These are phyloP conservation scores for Barbarea vulgaris DNA, from an alignment of 345 rosid species.

Conservation along the genomic window DNA sequence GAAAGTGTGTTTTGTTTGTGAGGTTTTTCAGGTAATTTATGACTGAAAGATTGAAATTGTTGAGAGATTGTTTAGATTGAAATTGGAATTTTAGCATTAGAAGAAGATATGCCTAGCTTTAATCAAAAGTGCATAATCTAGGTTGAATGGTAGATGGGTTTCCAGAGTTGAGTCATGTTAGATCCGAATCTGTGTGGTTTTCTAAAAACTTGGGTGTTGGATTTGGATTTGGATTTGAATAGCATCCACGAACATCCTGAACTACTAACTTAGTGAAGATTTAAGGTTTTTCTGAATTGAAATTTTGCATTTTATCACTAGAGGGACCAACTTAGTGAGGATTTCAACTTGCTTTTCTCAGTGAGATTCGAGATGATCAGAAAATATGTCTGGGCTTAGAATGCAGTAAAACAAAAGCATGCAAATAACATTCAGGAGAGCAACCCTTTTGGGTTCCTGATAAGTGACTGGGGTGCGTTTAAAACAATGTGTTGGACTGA, in stretches of 20 bases:
- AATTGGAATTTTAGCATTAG: not conserved
- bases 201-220: conserved; percentile 8
- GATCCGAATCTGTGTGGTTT: conserved; percentile 27
- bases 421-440: not conserved
- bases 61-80: conserved; percentile 17
- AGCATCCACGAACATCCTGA: conserved; percentile 11
- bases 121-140: not conserved
- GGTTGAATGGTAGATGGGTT: conserved; percentile 28
- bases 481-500: conserved; percentile 1
- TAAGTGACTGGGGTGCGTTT: not conserved
- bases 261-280: not conserved
- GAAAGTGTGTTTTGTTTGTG: not conserved
- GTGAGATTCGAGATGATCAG: conserved; percentile 16
- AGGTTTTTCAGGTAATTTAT: conserved; percentile 3
- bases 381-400: not conserved
- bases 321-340: conserved; percentile 2
- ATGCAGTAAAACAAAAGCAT: not conserved
- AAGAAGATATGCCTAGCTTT: not conserved
- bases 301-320: not conserved
- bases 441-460: conserved; percentile 3
- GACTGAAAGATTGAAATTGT: not conserved
- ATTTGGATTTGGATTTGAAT: conserved; percentile 26
- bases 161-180: conserved; percentile 31
- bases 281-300: not conserved
- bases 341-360: not conserved